Evolutionary conservation across 2,329 filamentous ascomycete species (phyloP).

Genomic region (Ilyonectria sp.): DNA sequence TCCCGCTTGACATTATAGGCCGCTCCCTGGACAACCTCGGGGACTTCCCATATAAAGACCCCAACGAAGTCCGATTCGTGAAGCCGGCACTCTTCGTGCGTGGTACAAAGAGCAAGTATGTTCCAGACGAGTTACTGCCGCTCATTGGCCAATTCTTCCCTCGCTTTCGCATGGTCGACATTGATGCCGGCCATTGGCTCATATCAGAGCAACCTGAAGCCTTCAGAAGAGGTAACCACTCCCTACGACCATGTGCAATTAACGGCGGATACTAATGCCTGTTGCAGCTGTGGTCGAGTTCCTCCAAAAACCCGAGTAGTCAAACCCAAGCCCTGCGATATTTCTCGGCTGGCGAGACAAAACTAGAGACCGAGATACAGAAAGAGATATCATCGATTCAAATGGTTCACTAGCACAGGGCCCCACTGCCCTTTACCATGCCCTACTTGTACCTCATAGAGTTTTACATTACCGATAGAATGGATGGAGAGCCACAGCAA

Average conservation of each 20-base stretch:
- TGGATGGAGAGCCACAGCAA: constrained; percentile 18
- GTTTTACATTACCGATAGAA: constrained; percentile 20
- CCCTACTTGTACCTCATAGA: constrained; percentile 5
- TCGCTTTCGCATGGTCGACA: constrained; percentile 78
- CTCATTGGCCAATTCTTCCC: constrained; percentile 88
- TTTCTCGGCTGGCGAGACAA: not conserved
- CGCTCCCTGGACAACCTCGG: constrained; percentile 81
- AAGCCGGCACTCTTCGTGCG: constrained; percentile 87
- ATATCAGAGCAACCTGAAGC: constrained; percentile 89
- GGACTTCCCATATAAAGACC: constrained; percentile 89
- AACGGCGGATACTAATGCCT: not conserved
- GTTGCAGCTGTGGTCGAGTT: constrained; percentile 75
- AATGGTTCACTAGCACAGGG: not conserved
- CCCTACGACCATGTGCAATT: not conserved
- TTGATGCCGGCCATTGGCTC: constrained; percentile 89
- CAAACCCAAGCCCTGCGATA: constrained; percentile 50
- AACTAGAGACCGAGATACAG: not conserved
- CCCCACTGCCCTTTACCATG: not conserved
- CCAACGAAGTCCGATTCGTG: constrained; percentile 76
- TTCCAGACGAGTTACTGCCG: constrained; percentile 86
- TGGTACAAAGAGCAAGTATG: constrained; percentile 83
- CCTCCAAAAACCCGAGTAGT: constrained; percentile 63
- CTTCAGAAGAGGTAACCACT: constrained; percentile 76
- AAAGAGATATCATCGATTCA: not conserved
- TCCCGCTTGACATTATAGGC: constrained; percentile 82